Conservation (phyloP, 73 alveolate genomes). For the Blepharisma japonicum region DNA sequence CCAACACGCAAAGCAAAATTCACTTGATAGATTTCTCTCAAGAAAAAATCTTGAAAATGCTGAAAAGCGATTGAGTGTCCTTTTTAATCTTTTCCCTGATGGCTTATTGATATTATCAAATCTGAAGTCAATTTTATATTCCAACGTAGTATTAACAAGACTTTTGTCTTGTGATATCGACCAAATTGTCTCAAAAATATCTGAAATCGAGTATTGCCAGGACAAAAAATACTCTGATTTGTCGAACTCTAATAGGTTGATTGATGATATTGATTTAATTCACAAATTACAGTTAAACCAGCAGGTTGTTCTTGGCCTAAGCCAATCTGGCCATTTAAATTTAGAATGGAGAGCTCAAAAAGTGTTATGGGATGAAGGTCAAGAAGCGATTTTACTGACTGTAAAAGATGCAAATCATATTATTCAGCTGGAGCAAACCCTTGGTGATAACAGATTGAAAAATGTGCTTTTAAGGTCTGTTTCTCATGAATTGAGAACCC, state of each 20-base stretch:
- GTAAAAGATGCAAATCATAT: neutral
- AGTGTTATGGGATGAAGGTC: neutral
- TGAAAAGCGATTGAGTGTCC: no score
- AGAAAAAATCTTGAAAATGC: no score
- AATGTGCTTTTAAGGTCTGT: neutral
- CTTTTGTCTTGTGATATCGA: no score
- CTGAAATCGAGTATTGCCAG: no score
- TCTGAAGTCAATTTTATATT: no score
- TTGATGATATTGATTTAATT: neutral
- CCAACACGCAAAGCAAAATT: no score
- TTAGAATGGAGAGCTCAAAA: neutral
- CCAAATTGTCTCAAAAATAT: no score
- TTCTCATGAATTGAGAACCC: constrained; percentile 1
- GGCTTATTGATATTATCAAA: no score
- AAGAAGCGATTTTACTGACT: neutral
- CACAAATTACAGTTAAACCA: neutral
- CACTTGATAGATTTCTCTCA: no score
- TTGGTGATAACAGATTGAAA: neutral
- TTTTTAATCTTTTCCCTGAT: no score
- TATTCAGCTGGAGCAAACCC: neutral
- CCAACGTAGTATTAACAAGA: no score
- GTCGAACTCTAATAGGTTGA: neutral
- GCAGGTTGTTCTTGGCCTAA: neutral
- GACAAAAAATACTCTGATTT: no score
- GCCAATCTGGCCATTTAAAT: neutral